These are phyloP conservation scores for Flammula alnicola DNA, from an alignment of 1,284 basidiomycete species.

Conservation along the genomic window DNA sequence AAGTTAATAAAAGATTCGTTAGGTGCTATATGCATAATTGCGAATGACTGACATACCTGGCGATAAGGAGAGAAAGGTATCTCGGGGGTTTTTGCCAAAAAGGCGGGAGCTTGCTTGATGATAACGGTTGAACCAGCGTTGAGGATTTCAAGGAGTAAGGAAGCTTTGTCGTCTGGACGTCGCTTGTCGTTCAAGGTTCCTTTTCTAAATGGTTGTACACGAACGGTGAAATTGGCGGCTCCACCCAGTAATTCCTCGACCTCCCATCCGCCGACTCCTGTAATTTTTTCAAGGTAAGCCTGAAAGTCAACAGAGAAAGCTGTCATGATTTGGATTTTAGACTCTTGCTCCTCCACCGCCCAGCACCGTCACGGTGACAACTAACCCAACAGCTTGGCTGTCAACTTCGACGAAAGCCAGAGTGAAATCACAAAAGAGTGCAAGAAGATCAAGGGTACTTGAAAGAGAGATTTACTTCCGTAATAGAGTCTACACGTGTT, in stretches of 20 bases:
- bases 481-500: slow-evolving; percentile 19
- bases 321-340: slow-evolving; percentile 1
- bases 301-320: slow-evolving; percentile 3
- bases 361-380: not conserved
- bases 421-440: not conserved
- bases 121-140: slow-evolving; percentile 5
- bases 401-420: not conserved
- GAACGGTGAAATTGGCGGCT: slow-evolving; percentile 15
- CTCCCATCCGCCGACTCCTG: slow-evolving; percentile 4
- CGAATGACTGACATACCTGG: slow-evolving; percentile 10
- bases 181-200: not conserved
- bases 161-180: not conserved
- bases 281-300: slow-evolving; percentile 9
- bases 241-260: slow-evolving; percentile 10
- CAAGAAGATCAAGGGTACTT: not conserved
- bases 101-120: slow-evolving; percentile 15
- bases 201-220: not conserved
- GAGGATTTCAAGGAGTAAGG: not conserved
- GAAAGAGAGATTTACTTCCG: slow-evolving; percentile 10
- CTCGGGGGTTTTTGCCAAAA: slow-evolving; percentile 13
- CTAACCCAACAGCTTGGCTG: not conserved
- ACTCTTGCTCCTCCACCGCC: not conserved
- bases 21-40: slow-evolving; percentile 2
- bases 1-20: not conserved
- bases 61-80: slow-evolving; percentile 16